A percentile compares a stretch with the other conserved stretches of the same genome.
These are phyloP conservation scores for Claviceps sp. DNA, from an alignment of 2,329 filamentous ascomycete genomes.

Conservation along the genomic window DNA sequence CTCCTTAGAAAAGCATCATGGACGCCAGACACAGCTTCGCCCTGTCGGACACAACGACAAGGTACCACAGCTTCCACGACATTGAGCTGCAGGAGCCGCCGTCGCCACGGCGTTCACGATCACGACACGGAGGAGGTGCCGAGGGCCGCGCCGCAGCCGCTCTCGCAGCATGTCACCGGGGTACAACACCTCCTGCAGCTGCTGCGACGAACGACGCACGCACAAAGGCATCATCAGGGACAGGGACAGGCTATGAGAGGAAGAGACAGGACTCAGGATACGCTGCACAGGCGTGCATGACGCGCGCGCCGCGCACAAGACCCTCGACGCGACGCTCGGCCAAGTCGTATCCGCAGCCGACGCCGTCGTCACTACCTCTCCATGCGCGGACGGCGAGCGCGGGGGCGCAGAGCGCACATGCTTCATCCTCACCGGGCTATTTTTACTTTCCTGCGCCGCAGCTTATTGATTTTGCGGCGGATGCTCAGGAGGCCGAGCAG, in stretches of 20 bases:
- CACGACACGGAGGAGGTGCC: no score
- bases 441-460: slow-evolving; percentile 38
- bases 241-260: not conserved
- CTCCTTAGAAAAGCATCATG: slow-evolving; percentile 1
- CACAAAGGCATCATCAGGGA: no score
- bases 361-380: slow-evolving; percentile 17
- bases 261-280: slow-evolving; percentile 43
- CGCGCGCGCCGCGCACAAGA: slow-evolving; percentile 17
- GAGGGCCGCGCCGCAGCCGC: not conserved
- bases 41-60: slow-evolving; percentile 27
- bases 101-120: not conserved
- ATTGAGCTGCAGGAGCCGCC: slow-evolving; percentile 32
- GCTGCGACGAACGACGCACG: no score
- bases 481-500: no score
- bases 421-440: slow-evolving; percentile 23
- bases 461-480: slow-evolving; percentile 14
- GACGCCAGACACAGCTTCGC: slow-evolving; percentile 22
- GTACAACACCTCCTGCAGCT: no score
- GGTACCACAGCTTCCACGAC: slow-evolving; percentile 42
- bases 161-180: not conserved
- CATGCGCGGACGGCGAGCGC: slow-evolving; percentile 17
- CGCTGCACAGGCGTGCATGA: slow-evolving; percentile 24
- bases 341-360: slow-evolving; percentile 20
- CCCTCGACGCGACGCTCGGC: slow-evolving; percentile 28
- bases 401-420: slow-evolving; percentile 13